These are phyloP conservation scores for Russula dissimulans DNA, from an alignment of 768 basidiomycete genomes.

Conservation along the genomic window DNA sequence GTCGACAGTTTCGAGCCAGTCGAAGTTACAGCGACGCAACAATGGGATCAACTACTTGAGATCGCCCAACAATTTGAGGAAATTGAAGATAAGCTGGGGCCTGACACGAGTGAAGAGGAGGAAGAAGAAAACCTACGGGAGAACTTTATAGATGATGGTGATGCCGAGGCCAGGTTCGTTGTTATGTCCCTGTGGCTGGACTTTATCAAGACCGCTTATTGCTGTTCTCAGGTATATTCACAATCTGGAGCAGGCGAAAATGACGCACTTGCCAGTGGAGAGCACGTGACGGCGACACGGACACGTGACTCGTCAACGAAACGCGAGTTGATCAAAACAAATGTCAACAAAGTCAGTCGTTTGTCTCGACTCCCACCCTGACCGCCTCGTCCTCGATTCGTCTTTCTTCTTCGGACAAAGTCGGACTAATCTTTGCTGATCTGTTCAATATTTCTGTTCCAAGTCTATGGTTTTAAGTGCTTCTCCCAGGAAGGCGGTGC, in stretches of 20 bases:
- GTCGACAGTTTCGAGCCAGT: conserved; percentile 31
- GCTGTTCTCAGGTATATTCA: too few relatives aligned
- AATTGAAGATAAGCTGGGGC: conserved; percentile 30
- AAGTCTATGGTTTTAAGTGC: conserved; percentile 49
- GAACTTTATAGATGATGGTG: conserved; percentile 28
- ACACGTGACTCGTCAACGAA: conserved; percentile 5
- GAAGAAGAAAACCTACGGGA: conserved; percentile 27
- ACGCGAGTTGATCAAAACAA: conserved; percentile 11
- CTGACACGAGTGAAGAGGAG: conserved; percentile 37
- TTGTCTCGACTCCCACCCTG: not conserved
- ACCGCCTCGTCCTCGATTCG: not conserved
- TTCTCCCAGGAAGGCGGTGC: conserved; percentile 67
- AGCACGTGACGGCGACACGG: conserved; percentile 15
- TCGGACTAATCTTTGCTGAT: not conserved
- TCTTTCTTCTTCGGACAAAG: not conserved
- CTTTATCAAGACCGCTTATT: not conserved
- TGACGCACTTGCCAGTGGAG: too few relatives aligned
- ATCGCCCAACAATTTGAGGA: conserved; percentile 33
- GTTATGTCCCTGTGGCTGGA: not conserved
- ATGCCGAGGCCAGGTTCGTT: conserved; percentile 7
- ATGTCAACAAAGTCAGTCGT: conserved; percentile 6
- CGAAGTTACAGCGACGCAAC: conserved; percentile 31
- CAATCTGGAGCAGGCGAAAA: too few relatives aligned
- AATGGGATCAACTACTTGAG: conserved; percentile 37
- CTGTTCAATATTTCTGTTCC: not conserved